Percentiles rank a stretch among this genome's conserved stretches.
These are phyloP conservation scores for Ilex asprella DNA, from an alignment of 257 asterid species.

Conservation along the genomic window DNA sequence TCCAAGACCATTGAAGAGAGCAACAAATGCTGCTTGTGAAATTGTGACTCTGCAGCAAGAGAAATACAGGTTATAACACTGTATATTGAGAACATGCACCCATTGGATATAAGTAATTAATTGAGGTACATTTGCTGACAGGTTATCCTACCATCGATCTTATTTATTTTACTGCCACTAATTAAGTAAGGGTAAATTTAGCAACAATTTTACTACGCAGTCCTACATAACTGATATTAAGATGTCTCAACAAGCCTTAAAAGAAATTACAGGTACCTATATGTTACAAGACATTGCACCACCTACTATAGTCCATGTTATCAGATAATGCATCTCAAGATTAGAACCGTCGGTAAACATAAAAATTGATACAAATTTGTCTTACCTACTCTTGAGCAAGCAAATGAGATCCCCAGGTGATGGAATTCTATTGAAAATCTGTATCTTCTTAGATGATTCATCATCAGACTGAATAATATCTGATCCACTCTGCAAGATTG, in stretches of 20 bases:
- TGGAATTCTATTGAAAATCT: slow-evolving; percentile 19
- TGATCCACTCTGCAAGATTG: slow-evolving; percentile 6
- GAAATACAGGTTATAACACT: neutral
- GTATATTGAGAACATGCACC: neutral
- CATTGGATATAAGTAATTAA: neutral
- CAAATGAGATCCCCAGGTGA: slow-evolving; percentile 33
- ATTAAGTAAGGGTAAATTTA: too few species aligned
- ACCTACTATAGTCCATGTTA: too few species aligned
- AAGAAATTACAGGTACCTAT: too few species aligned
- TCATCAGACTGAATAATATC: slow-evolving; percentile 22
- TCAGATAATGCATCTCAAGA: too few species aligned
- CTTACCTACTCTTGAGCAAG: slow-evolving; percentile 45
- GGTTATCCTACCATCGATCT: too few species aligned
- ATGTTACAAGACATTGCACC: too few species aligned
- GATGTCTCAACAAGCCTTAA: too few species aligned
- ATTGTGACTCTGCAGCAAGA: slow-evolving; percentile 38
- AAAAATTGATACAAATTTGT: neutral
- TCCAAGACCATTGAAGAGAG: slow-evolving; percentile 57
- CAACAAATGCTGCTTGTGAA: slow-evolving; percentile 42
- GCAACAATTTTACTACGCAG: too few species aligned
- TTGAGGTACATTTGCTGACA: too few species aligned
- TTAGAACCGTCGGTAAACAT: neutral
- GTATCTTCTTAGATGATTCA: neutral
- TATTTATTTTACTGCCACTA: too few species aligned
- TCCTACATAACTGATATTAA: too few species aligned